These are phyloP conservation scores for Sugiyamaella pinicola DNA, from an alignment of 1,139 yeast species.

Conservation along the genomic window DNA sequence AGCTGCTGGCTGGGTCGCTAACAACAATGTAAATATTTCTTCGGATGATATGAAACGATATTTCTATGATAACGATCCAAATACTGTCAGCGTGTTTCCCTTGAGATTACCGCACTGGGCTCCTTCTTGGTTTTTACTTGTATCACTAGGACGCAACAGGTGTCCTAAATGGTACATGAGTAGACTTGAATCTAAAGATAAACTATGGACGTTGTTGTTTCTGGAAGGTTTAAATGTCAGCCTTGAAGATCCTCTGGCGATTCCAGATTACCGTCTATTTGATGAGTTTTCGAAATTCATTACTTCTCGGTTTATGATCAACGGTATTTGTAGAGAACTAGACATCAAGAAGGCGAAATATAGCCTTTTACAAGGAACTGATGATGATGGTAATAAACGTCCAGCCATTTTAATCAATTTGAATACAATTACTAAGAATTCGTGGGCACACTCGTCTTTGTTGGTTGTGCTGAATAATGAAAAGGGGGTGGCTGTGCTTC, in stretches of 20 bases:
- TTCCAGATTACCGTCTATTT: conserved; percentile 35
- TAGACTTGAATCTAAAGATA: conserved; percentile 37
- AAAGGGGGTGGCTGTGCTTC: conserved; percentile 29
- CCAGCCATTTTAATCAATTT: conserved; percentile 35
- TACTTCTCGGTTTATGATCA: conserved; percentile 35
- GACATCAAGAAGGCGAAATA: conserved; percentile 32
- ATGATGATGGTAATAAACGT: conserved; percentile 19
- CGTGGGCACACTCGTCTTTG: conserved; percentile 37
- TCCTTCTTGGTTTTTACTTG: conserved; percentile 42
- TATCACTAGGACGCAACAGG: conserved; percentile 33
- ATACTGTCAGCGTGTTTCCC: conserved; percentile 36
- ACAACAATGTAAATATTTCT: conserved; percentile 31
- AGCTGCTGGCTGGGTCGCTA: conserved; percentile 43
- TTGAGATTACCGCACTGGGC: conserved; percentile 42
- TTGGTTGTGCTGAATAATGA: conserved; percentile 20
- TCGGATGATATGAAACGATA: conserved; percentile 34
- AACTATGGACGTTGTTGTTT: conserved; percentile 36
- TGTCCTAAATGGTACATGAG: conserved; percentile 40
- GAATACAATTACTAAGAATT: conserved; percentile 25
- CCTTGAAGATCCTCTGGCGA: conserved; percentile 25
- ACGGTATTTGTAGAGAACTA: conserved; percentile 35
- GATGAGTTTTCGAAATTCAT: conserved; percentile 34
- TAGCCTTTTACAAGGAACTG: conserved; percentile 29
- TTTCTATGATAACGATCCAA: conserved; percentile 30
- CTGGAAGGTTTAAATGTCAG: conserved; percentile 34